Evolutionary conservation across 164 flowering plant species (phyloP), one percentile per base, ranked within the genome.

Genomic region (Nymphaea thermarum): DNA sequence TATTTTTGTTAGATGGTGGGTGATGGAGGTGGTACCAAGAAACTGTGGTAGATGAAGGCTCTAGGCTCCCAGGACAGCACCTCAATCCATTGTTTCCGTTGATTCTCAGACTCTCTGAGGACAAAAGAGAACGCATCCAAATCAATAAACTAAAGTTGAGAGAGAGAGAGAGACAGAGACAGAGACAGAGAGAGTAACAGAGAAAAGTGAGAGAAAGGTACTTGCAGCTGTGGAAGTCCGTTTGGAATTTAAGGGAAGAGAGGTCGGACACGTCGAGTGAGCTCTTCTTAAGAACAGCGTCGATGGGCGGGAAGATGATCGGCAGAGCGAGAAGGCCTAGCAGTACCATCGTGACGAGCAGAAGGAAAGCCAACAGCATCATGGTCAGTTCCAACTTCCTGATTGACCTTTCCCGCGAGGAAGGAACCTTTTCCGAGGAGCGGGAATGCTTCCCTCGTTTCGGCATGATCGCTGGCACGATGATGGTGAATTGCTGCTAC

Each of bases 51-150:
- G 70, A 94, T 45, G 65, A 78, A 83, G 53, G 97, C 96, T 77
- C 96, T 80, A 4, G 98, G 98, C 74, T 94, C 95, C 98, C 97
- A 94, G 0, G 98, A 94, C 59, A 94, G 78, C n/a, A 94, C 79
- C 71, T 94, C 98, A 57, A 82, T 83, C 98, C 97, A 94, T 65
- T 74, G 86, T 72, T 90, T 88, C 5, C 60, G 72, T 67, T 78
- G 76, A 16, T 73, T 79, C 16, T 25, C 85, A 5, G 63, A 12
- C 42, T 71, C 76, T 65, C 71, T 60, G 89, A 84, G 73, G 72
- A 70, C 45, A 60, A 47, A 62, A 66, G 36, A 25, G 36, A 25
- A 25, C 36, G 36, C 36, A 25, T 25, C 36, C 36, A 66, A 62
- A 47, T 7, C 55, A 68, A 16, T 18, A 43, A 10, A 67, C 64